phyloP scores from a whole-genome alignment of 78 protist genomes.

The Cavenderia fasciculata region DNA sequence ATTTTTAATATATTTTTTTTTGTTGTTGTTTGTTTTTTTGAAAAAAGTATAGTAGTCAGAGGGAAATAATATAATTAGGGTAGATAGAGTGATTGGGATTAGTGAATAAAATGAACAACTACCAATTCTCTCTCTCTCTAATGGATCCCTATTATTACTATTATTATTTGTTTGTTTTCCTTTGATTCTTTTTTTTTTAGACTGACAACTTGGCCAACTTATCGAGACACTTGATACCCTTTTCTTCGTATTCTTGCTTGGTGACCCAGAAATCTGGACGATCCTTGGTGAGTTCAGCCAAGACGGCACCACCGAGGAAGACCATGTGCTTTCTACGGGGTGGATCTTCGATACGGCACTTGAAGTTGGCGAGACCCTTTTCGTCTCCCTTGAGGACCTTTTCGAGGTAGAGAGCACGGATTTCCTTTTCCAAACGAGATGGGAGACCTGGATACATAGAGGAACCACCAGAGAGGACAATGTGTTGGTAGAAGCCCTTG shows the following conservation, averaged over 20 bases:
- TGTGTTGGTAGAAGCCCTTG: slow-evolving; percentile 96
- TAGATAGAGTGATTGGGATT: not conserved
- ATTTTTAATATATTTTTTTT: not conserved
- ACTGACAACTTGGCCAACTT: slow-evolving; percentile 67
- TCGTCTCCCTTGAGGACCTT: slow-evolving; percentile 90
- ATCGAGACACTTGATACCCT: slow-evolving; percentile 80
- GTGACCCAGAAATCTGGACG: slow-evolving; percentile 91
- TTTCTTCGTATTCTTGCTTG: slow-evolving; percentile 92
- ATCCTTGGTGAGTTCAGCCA: slow-evolving; percentile 98
- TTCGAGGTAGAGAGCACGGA: slow-evolving; percentile 91
- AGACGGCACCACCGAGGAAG: slow-evolving; percentile 98
- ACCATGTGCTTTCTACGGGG: slow-evolving; percentile 99
- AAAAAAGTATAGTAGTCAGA: not conserved
- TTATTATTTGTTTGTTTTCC: not conserved
- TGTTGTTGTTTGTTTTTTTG: not conserved
- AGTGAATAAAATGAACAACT: not conserved
- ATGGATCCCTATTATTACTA: not conserved
- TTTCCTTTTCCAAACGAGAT: slow-evolving; percentile 95
- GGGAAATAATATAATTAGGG: not conserved
- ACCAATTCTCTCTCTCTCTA: not conserved
- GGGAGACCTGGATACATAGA: slow-evolving; percentile 98
- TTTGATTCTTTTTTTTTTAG: not conserved
- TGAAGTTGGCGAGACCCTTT: slow-evolving; percentile 84
- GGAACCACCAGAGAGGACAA: slow-evolving; percentile 94
- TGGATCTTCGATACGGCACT: slow-evolving; percentile 97